Evolutionary conservation across 495 filamentous ascomycete genomes (phyloP).

Genomic region (Neurospora hispaniola): DNA sequence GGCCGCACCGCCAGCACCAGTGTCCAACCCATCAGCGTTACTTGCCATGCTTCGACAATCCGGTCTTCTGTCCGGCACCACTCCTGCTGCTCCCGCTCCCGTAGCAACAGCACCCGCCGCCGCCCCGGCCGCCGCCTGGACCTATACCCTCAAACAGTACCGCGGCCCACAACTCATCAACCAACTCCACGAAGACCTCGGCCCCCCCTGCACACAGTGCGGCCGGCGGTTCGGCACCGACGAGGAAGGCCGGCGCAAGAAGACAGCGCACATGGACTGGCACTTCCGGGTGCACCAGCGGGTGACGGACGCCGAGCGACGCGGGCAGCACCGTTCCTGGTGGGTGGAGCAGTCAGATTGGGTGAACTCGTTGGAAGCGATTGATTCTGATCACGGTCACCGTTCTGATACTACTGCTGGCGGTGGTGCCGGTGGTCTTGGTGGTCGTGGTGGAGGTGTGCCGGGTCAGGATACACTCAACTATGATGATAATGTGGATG

Average conservation of each 20-base stretch:
- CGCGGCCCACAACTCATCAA: constrained; percentile 57
- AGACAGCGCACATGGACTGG: constrained; percentile 94
- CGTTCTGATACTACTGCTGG: background rate
- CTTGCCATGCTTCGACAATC: constrained; percentile 39
- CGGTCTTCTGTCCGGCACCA: constrained; percentile 31
- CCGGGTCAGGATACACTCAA: background rate
- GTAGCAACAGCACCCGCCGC: constrained; percentile 6
- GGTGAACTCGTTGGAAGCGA: constrained; percentile 70
- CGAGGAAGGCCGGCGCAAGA: constrained; percentile 68
- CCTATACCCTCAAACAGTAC: constrained; percentile 48
- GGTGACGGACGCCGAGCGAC: constrained; percentile 67
- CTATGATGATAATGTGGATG: background rate
- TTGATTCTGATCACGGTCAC: constrained; percentile 46
- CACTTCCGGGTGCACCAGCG: constrained; percentile 91
- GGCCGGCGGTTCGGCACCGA: constrained; percentile 73
- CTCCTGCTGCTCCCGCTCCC: constrained; percentile 27
- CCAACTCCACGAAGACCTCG: constrained; percentile 63
- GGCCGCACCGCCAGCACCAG: background rate
- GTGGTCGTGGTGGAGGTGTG: background rate
- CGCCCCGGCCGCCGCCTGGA: constrained; percentile 22
- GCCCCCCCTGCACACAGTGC: constrained; percentile 82
- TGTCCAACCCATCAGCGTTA: constrained; percentile 29
- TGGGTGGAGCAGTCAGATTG: constrained; percentile 92
- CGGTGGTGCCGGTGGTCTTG: background rate
- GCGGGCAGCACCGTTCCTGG: constrained; percentile 83